Percentiles rank a stretch among this genome's conserved stretches.
Conservation (phyloP, 2,329 filamentous ascomycete species). For the Chrysoporthe puriensis region DNA sequence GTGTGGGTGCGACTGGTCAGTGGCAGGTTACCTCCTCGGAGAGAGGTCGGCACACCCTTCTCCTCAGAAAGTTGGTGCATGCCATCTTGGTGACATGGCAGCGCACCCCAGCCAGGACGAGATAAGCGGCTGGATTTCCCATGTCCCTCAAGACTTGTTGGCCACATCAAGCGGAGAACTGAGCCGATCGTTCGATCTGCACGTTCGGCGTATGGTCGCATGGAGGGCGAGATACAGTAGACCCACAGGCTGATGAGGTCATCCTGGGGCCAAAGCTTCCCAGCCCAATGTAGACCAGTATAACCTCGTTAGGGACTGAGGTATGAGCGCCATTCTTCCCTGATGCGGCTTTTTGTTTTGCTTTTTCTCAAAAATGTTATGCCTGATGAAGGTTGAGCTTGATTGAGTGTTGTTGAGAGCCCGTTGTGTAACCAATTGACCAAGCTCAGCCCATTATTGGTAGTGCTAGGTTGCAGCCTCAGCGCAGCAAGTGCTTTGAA, state of each 20-base stretch:
- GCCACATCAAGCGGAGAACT: constrained; percentile 20
- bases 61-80: constrained; percentile 1
- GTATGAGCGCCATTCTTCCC: not conserved
- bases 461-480: not conserved
- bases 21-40: not conserved
- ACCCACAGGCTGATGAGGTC: constrained; percentile 3
- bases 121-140: constrained; percentile 1
- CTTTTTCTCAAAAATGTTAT: not conserved
- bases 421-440: not conserved
- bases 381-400: not conserved
- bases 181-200: constrained; percentile 1
- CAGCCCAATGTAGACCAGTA: not conserved
- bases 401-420: not conserved
- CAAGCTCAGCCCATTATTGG: not conserved
- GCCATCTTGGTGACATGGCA: constrained; percentile 8
- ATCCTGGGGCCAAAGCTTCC: not conserved
- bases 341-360: not conserved
- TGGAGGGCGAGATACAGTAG: constrained; percentile 7
- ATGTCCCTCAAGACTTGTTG: constrained; percentile 9
- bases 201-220: not conserved
- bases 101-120: not conserved
- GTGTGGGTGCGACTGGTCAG: not conserved
- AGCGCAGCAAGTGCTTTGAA: not conserved
- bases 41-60: not conserved
- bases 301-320: not conserved